Evolutionary conservation across 2,329 filamentous ascomycete species (phyloP).

Genomic region (Colletotrichum graminicola): DNA sequence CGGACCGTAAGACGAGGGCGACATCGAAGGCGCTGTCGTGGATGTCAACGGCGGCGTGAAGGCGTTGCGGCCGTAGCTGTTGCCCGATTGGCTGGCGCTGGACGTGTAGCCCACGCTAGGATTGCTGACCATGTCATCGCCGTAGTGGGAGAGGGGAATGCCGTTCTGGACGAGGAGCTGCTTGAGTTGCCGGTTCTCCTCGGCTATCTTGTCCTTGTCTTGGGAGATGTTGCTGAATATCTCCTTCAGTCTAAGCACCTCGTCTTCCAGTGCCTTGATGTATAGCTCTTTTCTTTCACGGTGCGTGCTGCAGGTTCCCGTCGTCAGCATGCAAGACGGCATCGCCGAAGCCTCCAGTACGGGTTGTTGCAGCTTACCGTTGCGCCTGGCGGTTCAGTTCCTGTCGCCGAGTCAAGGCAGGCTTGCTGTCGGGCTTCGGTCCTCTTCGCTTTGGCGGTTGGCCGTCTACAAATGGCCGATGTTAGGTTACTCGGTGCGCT

Average conservation of each 20-base stretch:
- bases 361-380: slow-evolving; percentile 69
- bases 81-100: slow-evolving; percentile 69
- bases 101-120: slow-evolving; percentile 62
- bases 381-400: slow-evolving; percentile 97
- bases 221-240: slow-evolving; percentile 79
- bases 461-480: slow-evolving; percentile 69
- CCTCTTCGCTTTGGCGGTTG: slow-evolving; percentile 89
- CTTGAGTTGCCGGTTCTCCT: slow-evolving; percentile 84
- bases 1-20: slow-evolving; percentile 49
- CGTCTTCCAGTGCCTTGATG: slow-evolving; percentile 92
- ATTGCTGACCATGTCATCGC: slow-evolving; percentile 61
- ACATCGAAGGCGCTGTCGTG: slow-evolving; percentile 57
- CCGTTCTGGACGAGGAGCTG: slow-evolving; percentile 67
- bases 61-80: slow-evolving; percentile 66
- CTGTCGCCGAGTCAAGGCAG: slow-evolving; percentile 89
- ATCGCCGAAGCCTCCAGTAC: not conserved
- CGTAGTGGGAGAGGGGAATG: slow-evolving; percentile 53
- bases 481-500: slow-evolving; percentile 12
- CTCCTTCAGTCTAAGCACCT: slow-evolving; percentile 90
- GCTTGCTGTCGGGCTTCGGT: slow-evolving; percentile 96
- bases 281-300: slow-evolving; percentile 97
- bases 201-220: slow-evolving; percentile 79
- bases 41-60: slow-evolving; percentile 64
- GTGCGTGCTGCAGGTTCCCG: slow-evolving; percentile 77
- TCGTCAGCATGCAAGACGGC: slow-evolving; percentile 38